These are phyloP conservation scores for Linnemannia zychae DNA, from an alignment of 192 early-diverging fungal genomes.

Conservation along the genomic window DNA sequence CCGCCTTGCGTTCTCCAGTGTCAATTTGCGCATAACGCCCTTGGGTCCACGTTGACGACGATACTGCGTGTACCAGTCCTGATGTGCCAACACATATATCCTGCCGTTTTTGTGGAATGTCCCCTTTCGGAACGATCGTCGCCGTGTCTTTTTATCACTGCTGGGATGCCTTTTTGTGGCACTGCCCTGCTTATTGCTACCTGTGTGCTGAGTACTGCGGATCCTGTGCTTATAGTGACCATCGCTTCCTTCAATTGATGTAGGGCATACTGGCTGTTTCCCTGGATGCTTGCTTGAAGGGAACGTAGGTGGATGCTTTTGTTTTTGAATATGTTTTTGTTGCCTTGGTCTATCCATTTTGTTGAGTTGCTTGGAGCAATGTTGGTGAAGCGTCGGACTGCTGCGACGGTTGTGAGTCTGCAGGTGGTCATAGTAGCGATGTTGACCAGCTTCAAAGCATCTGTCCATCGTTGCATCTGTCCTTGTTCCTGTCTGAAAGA, in stretches of 20 bases:
- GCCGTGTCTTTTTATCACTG: not conserved
- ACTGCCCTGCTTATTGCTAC: not conserved
- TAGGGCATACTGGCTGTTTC: not conserved
- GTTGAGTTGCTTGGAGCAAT: not conserved
- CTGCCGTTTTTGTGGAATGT: conserved; percentile 10
- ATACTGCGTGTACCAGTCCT: conserved; percentile 30
- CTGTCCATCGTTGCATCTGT: not conserved
- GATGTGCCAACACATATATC: conserved; percentile 20
- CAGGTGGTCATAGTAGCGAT: not conserved
- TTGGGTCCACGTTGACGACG: conserved; percentile 19
- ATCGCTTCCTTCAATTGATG: not conserved
- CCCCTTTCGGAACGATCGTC: conserved; percentile 1
- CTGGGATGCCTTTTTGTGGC: not conserved
- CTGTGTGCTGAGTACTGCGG: not conserved
- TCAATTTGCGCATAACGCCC: conserved; percentile 14
- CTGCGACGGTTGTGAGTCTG: not conserved
- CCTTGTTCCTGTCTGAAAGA: not conserved
- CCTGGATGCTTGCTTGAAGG: not conserved
- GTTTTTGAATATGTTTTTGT: not conserved
- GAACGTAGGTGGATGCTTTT: not conserved
- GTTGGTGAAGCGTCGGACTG: not conserved
- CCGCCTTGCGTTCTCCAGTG: conserved; percentile 17
- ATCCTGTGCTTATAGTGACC: not conserved
- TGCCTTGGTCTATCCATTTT: not conserved
- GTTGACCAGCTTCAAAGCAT: not conserved